These are phyloP conservation scores for Phytophthora melonis DNA, from an alignment of 352 stramenopile genomes.

Conservation along the genomic window DNA sequence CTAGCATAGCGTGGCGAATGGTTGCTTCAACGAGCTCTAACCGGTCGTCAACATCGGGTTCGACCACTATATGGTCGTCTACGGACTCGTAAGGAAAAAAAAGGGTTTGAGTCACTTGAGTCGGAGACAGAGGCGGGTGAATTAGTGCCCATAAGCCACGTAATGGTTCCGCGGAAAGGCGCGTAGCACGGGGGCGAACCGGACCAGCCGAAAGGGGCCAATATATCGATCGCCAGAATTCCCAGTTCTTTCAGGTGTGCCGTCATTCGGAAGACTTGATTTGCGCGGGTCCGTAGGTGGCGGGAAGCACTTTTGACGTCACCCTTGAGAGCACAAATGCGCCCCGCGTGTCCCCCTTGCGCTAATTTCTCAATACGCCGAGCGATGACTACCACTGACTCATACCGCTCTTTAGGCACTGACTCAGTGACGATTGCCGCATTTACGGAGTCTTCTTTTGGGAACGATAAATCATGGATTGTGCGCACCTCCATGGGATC, in stretches of 20 bases:
- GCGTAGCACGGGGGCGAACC: no score
- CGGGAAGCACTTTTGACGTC: conserved; percentile 24
- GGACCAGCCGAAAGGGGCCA: no score
- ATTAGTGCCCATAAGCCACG: no score
- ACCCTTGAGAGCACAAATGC: conserved; percentile 18
- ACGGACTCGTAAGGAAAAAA: no score
- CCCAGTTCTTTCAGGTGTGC: no score
- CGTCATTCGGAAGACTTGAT: no score
- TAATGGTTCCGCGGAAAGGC: no score
- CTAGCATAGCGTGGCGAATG: conserved; percentile 30
- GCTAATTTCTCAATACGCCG: conserved; percentile 14
- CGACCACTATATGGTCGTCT: conserved; percentile 43
- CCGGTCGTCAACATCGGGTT: conserved; percentile 9
- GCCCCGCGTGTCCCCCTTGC: not conserved
- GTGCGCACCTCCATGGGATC: conserved; percentile 11
- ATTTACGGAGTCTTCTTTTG: conserved; percentile 9
- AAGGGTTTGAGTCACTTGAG: no score
- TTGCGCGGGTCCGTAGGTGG: conserved; percentile 6
- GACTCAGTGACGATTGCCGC: conserved; percentile 1
- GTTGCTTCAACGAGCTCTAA: conserved; percentile 23
- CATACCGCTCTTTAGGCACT: conserved; percentile 1
- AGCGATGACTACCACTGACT: no score
- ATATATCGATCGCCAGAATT: no score
- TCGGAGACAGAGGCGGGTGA: no score
- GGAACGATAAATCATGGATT: conserved; percentile 31